These are phyloP conservation scores for Fusarium falciforme DNA, from an alignment of 2,329 filamentous ascomycete genomes.

Conservation along the genomic window DNA sequence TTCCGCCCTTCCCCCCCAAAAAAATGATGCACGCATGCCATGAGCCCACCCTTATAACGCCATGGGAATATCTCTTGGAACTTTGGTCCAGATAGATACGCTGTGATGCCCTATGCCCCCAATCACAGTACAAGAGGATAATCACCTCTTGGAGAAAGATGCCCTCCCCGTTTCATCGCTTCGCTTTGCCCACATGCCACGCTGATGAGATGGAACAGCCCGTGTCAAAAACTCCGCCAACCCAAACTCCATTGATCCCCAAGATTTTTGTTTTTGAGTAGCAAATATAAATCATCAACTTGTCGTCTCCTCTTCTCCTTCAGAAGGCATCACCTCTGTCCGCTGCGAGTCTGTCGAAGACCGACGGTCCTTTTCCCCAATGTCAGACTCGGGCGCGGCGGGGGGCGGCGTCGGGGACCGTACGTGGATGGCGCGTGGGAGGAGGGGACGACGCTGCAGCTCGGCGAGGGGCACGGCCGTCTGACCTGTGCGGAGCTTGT, in stretches of 20 bases:
- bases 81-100: constrained; percentile 16
- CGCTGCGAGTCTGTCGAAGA: constrained; percentile 32
- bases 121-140: constrained; percentile 14
- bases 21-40: neutral
- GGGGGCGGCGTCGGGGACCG: constrained; percentile 35
- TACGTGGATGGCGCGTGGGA: constrained; percentile 38
- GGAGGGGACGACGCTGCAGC: constrained; percentile 58
- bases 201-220: constrained; percentile 6
- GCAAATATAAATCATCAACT: neutral
- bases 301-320: constrained; percentile 4
- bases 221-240: constrained; percentile 14
- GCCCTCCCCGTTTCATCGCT: constrained; percentile 2
- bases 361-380: constrained; percentile 12
- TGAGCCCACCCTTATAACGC: constrained; percentile 22
- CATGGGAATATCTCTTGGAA: constrained; percentile 32
- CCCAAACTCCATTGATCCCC: neutral
- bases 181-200: constrained; percentile 15
- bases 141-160: neutral
- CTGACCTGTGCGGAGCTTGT: constrained; percentile 81
- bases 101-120: constrained; percentile 19
- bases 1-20: neutral
- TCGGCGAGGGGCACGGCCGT: constrained; percentile 72
- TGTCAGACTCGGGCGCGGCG: neutral
- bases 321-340: constrained; percentile 22
- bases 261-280: neutral